Conservation (phyloP, 768 basidiomycete genomes). For the Naematelia aurantialba region DNA sequence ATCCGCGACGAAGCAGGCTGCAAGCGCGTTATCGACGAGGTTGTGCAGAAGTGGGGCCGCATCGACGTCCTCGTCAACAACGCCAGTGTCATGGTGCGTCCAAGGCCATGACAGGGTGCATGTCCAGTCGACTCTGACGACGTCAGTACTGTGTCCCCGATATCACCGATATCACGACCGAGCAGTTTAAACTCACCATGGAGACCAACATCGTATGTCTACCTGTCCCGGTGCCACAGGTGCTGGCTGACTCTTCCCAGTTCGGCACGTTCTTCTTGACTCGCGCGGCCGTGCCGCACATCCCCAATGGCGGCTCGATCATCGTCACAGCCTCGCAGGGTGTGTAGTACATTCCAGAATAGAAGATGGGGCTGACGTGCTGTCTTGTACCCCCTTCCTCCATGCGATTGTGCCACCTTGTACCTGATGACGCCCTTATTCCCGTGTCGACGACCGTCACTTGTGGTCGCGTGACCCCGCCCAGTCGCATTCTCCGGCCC, state of each 20-base stretch:
- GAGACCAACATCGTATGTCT: constrained; percentile 55
- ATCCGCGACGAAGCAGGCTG: constrained; percentile 48
- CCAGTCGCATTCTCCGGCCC: too few relatives aligned
- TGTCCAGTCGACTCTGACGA: neutral
- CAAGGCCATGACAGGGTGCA: neutral
- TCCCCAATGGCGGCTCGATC: constrained; percentile 61
- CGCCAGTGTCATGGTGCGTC: constrained; percentile 55
- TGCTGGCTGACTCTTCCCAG: constrained; percentile 2
- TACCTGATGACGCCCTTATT: too few relatives aligned
- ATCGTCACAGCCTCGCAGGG: constrained; percentile 60
- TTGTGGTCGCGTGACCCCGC: too few relatives aligned
- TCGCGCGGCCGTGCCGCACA: constrained; percentile 59
- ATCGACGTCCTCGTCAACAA: constrained; percentile 63
- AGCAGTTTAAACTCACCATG: constrained; percentile 59
- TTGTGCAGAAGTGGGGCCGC: constrained; percentile 49
- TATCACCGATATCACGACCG: constrained; percentile 51
- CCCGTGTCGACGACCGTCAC: too few relatives aligned
- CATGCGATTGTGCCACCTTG: too few relatives aligned
- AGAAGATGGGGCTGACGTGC: too few relatives aligned
- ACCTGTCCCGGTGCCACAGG: neutral
- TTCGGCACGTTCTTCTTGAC: constrained; percentile 59
- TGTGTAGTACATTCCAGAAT: constrained; percentile 15
- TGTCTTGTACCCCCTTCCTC: too few relatives aligned
- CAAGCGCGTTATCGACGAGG: constrained; percentile 43
- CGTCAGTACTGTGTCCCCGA: constrained; percentile 52